Evolutionary conservation across 2,329 filamentous ascomycete species (phyloP), one percentile per base, ranked within the genome.

Genomic region (Falciphora oryzae): DNA sequence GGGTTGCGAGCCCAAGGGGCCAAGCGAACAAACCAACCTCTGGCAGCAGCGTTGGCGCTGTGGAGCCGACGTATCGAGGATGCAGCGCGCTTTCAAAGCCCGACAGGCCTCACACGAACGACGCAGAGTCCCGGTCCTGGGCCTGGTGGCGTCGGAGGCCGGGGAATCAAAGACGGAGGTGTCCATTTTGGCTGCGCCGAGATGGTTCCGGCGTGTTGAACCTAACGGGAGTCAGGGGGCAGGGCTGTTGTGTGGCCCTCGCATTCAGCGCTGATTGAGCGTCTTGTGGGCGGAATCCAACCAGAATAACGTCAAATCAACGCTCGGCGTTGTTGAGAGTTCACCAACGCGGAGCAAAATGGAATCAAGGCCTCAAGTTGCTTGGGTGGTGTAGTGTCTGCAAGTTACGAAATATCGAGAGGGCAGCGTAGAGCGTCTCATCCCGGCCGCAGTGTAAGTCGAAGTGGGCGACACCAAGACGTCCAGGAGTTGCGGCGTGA

Each of bases 21-120:
- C 2, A 7, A 44, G 2, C 8, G 5, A 22, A 25, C 22, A 44
- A n/a, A 59, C 66, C 2, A 57, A 68, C 68, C 68, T 67, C 29
- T 69, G 66, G 64, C 69, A 70, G 28, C 64, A 62, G 4, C 66
- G 63, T 22, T 60, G 58, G 58, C 62, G 65, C 25, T n/a, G 59
- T 13, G 59, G 27, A 25, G 63, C 64, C 18, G 35, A 29, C 10
- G 60, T 38, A 22, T 66, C 66, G 4, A 66, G 59, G n/a, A 70
- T 61, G 38, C 69, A 71, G 14, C 67, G 67, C 5, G 68, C 69
- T 63, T 71, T 71, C 58, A 69, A 65, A 2, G 66, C 38, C 16
- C 69, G 65, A 63, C 69, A 71, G 16, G 68, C 31, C 61, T 71
- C 69, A 31, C 69, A 71, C 16, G 68, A 70, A 25, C 69, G 69